Evolutionary conservation across 169 alveolate species (phyloP), one percentile per base, ranked within the genome.

Genomic region (Cryptosporidium sp.): DNA sequence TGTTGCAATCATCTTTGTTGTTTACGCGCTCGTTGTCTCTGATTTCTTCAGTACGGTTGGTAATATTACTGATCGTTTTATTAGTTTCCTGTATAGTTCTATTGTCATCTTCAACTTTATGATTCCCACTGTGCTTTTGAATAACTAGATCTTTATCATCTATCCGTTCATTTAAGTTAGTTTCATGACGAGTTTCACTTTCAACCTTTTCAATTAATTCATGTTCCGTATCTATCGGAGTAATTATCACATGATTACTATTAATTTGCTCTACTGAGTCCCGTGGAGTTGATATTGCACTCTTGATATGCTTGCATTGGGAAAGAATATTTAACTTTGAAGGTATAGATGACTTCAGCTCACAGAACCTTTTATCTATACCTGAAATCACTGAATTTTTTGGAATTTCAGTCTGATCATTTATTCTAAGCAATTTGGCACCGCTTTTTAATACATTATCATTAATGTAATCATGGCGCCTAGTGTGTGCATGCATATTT

Each of bases 161-260:
- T 55, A 9, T 12, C 37, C 23, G 67, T 26, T 26, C 39, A 55
- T 55, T n/a, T 0, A 55, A 21, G 2, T 37, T n/a, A n/a, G 37
- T 16, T 26, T 55, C 67, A 55, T 26, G 10, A 21, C 21, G 67
- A 26, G 67, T 8, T 8, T 29, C 21, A 69, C 16, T 45, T 41
- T 69, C 62, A 69, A 14, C 29, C 16, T 41, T 52, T 58, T 73
- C 86, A 50, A 73, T 39, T 7, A 73, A 52, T 59, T 52, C 68
- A 59, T 58, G 52, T 55, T 55, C 86, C 16, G 61, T 58, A 29
- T 73, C 39, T 35, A 52, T 35, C n/a, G 86, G 86, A 59, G 86
- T 73, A 16, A 55, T 39, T 31, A 73, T 16, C 23, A 59, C 3
- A 69, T 69, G 6, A 69, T 23, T 12, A 43, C 65, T 31, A 33